A percentile compares a stretch with the other conserved stretches of the same genome.
phyloP scores from a whole-genome alignment of 345 rosid species.

The Lagerstroemia speciosa region DNA sequence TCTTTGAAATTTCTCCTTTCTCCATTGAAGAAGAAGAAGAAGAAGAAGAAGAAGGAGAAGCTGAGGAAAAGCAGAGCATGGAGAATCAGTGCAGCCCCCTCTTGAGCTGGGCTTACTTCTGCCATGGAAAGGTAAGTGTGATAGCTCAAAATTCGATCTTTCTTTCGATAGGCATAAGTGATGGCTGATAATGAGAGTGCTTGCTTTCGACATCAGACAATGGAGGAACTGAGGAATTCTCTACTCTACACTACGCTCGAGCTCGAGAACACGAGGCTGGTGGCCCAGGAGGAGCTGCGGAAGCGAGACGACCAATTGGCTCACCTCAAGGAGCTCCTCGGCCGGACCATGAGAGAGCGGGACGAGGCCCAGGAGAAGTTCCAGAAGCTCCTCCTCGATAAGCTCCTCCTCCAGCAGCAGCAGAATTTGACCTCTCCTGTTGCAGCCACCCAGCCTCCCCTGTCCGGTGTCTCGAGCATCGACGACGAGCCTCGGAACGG shows the following conservation, averaged over 20 bases:
- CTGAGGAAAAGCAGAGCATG: conserved; percentile 10
- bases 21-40: conserved; percentile 1
- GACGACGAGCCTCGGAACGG: conserved; percentile 63
- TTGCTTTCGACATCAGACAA: conserved; percentile 29
- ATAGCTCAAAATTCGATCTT: background rate
- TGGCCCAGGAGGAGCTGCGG: conserved; percentile 64
- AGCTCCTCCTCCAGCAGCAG: conserved; percentile 40
- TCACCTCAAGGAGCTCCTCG: conserved; percentile 50
- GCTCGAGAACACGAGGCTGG: conserved; percentile 63
- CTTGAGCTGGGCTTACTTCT: conserved; percentile 51
- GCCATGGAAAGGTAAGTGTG: conserved; percentile 51
- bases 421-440: background rate
- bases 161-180: background rate
- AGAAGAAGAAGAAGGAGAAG: background rate
- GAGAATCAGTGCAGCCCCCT: conserved; percentile 28
- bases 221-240: conserved; percentile 66
- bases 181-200: background rate
- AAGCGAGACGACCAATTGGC: conserved; percentile 61
- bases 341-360: conserved; percentile 48
- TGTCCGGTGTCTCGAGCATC: conserved; percentile 78
- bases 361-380: conserved; percentile 60
- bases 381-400: conserved; percentile 49
- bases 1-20: background rate
- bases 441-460: conserved; percentile 31
- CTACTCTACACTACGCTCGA: conserved; percentile 62